Evolutionary conservation across 2,329 filamentous ascomycete genomes (phyloP), one percentile per base, ranked within the genome.

Genomic region (Niveomyces coronatus): DNA sequence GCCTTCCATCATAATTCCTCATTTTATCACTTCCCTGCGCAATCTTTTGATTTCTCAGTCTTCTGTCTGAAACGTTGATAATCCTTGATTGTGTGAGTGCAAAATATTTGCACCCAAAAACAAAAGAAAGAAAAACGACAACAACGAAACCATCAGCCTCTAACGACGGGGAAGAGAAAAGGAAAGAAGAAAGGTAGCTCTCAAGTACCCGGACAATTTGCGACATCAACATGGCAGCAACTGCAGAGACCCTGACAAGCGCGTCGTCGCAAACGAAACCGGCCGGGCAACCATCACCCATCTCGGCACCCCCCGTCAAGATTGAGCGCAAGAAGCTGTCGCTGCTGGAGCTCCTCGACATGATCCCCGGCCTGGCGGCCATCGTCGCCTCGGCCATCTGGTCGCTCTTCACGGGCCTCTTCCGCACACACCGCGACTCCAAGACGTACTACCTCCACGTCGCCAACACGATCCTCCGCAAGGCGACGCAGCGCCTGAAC

Each of bases 401-500:
- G 10, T 40, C 46, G 0, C 35, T 40, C 8, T 6, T 46, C n/a
- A 47, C 45, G 6, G 46, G 42, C 6, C 19, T 45, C 3, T 43
- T 41, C 20, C 39, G 47, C 11, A 29, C 23, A 24, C 37, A 43
- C 4, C 36, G 17, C 15, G 48, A 48, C 33, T 36, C 47, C 16
- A 46, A 46, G 15, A 50, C 41, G 20, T 37, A 45, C 2, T 38
- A 43, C n/a, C 41, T 50, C 1, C 44, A 50, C 35, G 27, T 50
- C 15, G 47, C 45, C n/a, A 49, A 49, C 34, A 47, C 48, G 2
- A 11, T 47, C 10, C 14, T 49, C 31, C 44, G 48, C 31, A 46
- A 41, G 24, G 37, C 39, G 9, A 45, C 45, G 16, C 4, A 23
- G 4, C 45, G 48, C 10, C 44, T 50, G 5, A 38, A 36, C 3